phyloP scores from a whole-genome alignment of 2,329 filamentous ascomycete species.

The Penicillium olsonii region DNA sequence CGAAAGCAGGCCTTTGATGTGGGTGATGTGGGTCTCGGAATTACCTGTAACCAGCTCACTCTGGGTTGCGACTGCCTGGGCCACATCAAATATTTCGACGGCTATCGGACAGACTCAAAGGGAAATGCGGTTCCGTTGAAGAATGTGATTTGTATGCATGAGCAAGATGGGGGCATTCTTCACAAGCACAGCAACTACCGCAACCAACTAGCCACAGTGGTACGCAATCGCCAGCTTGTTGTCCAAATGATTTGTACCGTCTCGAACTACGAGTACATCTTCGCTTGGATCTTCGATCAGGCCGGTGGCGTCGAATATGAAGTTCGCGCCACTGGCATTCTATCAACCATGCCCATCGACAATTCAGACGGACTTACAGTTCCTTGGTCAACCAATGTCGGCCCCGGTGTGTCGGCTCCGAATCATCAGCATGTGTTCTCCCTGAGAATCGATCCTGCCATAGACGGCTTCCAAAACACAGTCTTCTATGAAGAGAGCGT shows the following conservation, averaged over 20 bases:
- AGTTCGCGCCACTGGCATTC: conserved; percentile 50
- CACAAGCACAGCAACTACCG: conserved; percentile 46
- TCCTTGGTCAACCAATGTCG: conserved; percentile 43
- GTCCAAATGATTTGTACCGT: conserved; percentile 46
- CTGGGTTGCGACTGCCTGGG: conserved; percentile 49
- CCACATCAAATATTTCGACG: conserved; percentile 47
- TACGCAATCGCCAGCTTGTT: conserved; percentile 36
- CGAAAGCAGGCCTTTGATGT: conserved; percentile 50
- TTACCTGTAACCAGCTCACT: conserved; percentile 45
- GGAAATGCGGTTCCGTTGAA: conserved; percentile 42
- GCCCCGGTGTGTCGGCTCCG: conserved; percentile 45
- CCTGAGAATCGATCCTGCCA: conserved; percentile 46
- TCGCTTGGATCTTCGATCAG: conserved; percentile 46
- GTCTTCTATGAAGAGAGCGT: conserved; percentile 57
- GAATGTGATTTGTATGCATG: conserved; percentile 48
- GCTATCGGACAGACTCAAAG: conserved; percentile 35
- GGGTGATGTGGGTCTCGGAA: conserved; percentile 45
- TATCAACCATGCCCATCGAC: conserved; percentile 44
- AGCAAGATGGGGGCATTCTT: conserved; percentile 41
- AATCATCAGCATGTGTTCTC: conserved; percentile 50
- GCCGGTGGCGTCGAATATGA: conserved; percentile 45
- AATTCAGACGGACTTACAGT: conserved; percentile 34
- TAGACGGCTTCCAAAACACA: conserved; percentile 48
- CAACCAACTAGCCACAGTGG: conserved; percentile 37
- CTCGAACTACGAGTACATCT: conserved; percentile 50